Percentiles rank a stretch among this genome's conserved stretches.
Conservation (phyloP, 345 rosid species). For the Balakata baccata region DNA sequence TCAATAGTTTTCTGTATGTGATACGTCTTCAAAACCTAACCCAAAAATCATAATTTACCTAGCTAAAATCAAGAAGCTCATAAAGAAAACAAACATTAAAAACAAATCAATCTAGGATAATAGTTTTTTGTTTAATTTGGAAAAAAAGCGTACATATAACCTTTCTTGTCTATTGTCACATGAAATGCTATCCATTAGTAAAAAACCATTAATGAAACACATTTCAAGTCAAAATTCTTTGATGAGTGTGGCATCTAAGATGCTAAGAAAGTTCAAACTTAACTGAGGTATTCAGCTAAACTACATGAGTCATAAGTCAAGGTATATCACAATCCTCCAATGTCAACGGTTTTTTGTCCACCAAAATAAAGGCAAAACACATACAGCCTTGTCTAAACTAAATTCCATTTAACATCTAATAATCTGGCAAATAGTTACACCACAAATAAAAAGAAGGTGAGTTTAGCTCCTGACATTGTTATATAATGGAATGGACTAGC, state of each 20-base stretch:
- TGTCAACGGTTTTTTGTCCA: neutral
- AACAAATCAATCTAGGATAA: neutral
- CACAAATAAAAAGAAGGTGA: neutral
- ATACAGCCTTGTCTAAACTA: neutral
- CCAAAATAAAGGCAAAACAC: slow-evolving; percentile 1
- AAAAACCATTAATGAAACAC: neutral
- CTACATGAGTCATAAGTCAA: neutral
- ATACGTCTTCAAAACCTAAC: too few species aligned
- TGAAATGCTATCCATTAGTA: neutral
- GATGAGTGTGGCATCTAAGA: neutral
- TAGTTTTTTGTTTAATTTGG: neutral
- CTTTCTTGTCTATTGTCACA: neutral
- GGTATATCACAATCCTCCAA: neutral
- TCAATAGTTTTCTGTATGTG: too few species aligned
- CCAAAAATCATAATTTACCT: too few species aligned
- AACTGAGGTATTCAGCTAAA: neutral
- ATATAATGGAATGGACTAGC: neutral
- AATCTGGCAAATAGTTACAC: neutral
- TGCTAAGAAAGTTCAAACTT: neutral
- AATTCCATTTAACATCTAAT: neutral
- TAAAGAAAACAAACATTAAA: neutral
- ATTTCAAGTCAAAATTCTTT: neutral
- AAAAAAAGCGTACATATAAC: neutral
- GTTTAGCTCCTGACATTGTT: neutral
- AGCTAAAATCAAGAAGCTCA: neutral